These are phyloP conservation scores for Calophaca sinica DNA, from an alignment of 306 rosid species.

Conservation along the genomic window DNA sequence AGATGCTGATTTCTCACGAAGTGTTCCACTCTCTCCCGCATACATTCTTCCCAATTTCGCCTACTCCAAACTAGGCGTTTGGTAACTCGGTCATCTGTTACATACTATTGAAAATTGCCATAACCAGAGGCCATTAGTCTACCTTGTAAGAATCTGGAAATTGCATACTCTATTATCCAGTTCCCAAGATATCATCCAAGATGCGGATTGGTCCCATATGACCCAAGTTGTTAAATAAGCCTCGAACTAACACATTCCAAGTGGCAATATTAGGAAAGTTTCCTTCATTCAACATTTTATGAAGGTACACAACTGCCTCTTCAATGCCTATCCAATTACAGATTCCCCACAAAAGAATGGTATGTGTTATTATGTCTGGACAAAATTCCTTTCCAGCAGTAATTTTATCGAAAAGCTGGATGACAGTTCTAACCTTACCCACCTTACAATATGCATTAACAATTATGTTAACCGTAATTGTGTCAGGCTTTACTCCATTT, in stretches of 20 bases:
- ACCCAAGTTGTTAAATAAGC: slow-evolving; percentile 76
- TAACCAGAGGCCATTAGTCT: background rate
- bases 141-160: slow-evolving; percentile 21
- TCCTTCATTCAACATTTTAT: slow-evolving; percentile 70
- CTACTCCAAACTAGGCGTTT: background rate
- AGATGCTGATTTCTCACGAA: background rate
- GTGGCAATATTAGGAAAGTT: slow-evolving; percentile 69
- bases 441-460: slow-evolving; percentile 65
- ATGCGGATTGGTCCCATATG: slow-evolving; percentile 82
- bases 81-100: slow-evolving; percentile 18
- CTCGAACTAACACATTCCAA: slow-evolving; percentile 77
- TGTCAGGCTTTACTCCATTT: slow-evolving; percentile 68
- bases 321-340: slow-evolving; percentile 66
- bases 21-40: background rate
- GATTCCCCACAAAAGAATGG: slow-evolving; percentile 77
- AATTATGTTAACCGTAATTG: slow-evolving; percentile 62
- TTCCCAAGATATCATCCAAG: slow-evolving; percentile 67
- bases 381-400: slow-evolving; percentile 58
- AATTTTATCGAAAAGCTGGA: slow-evolving; percentile 59
- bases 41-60: slow-evolving; percentile 6
- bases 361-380: slow-evolving; percentile 74
- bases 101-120: slow-evolving; percentile 32
- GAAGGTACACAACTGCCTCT: slow-evolving; percentile 71
- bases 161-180: slow-evolving; percentile 38
- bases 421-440: slow-evolving; percentile 70